Conservation (phyloP, 2,329 filamentous ascomycete genomes). For the Colletotrichum sojae region DNA sequence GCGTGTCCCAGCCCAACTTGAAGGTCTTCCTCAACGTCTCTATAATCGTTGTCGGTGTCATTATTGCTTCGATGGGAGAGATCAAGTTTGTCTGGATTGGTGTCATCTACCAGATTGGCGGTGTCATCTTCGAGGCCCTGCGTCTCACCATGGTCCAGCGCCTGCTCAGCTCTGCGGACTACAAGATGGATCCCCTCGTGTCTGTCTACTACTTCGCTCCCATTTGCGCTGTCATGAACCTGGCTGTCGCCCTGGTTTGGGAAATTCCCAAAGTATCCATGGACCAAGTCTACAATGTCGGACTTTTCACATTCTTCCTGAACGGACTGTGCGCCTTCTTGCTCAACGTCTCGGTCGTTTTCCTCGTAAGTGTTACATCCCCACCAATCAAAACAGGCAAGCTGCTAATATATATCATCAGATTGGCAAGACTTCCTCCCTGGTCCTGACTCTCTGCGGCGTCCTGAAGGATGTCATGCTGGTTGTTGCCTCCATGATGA, state of each 20-base stretch:
- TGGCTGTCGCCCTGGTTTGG: constrained; percentile 78
- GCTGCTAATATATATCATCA: constrained; percentile 56
- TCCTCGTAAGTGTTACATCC: constrained; percentile 75
- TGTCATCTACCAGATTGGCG: constrained; percentile 83
- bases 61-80: constrained; percentile 95
- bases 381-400: background rate
- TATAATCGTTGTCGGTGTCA: constrained; percentile 92
- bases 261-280: constrained; percentile 80
- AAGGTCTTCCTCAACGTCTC: constrained; percentile 94
- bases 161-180: constrained; percentile 84
- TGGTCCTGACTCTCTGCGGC: constrained; percentile 88
- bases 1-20: constrained; percentile 85
- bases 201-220: constrained; percentile 93
- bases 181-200: constrained; percentile 92
- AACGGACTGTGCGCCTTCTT: constrained; percentile 86
- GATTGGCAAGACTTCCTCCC: constrained; percentile 90
- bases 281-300: constrained; percentile 80
- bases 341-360: constrained; percentile 88
- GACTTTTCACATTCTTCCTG: constrained; percentile 78
- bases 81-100: constrained; percentile 90
- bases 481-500: constrained; percentile 83
- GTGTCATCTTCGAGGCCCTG: constrained; percentile 86
- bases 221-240: constrained; percentile 87
- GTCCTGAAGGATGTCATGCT: constrained; percentile 91
- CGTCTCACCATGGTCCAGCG: constrained; percentile 89